phyloP scores from a whole-genome alignment of 192 early-diverging fungal species.

The Coemansia sp. region DNA sequence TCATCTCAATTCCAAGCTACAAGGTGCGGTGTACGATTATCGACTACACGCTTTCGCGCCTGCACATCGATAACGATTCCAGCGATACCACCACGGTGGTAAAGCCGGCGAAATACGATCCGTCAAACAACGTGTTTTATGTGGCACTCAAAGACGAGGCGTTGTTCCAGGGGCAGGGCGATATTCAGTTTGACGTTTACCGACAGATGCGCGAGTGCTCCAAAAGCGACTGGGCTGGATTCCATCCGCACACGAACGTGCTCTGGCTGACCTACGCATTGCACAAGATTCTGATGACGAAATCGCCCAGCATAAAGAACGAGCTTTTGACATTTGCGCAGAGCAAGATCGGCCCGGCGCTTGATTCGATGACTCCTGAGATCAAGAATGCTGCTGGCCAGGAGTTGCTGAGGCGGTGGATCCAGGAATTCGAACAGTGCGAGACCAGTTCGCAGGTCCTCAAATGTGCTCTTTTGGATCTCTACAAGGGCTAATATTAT shows the following conservation, averaged over 20 bases:
- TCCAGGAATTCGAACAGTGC: slow-evolving; percentile 54
- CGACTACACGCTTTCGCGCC: slow-evolving; percentile 72
- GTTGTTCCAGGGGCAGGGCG: slow-evolving; percentile 61
- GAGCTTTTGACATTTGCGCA: slow-evolving; percentile 49
- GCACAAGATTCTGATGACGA: slow-evolving; percentile 54
- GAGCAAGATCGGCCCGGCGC: slow-evolving; percentile 42
- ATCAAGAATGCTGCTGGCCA: slow-evolving; percentile 43
- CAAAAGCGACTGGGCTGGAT: slow-evolving; percentile 41
- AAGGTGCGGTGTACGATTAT: slow-evolving; percentile 69
- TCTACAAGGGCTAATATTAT: slow-evolving; percentile 39
- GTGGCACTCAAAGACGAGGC: slow-evolving; percentile 60
- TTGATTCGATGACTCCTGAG: slow-evolving; percentile 23
- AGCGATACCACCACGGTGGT: slow-evolving; percentile 9
- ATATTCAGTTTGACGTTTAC: slow-evolving; percentile 77
- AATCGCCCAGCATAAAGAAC: slow-evolving; percentile 36
- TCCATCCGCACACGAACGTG: slow-evolving; percentile 53
- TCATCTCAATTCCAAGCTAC: slow-evolving; percentile 61
- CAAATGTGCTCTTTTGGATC: slow-evolving; percentile 50
- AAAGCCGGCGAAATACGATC: slow-evolving; percentile 39
- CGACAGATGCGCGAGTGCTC: slow-evolving; percentile 63
- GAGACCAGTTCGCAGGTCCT: slow-evolving; percentile 50
- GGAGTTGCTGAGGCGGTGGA: slow-evolving; percentile 53
- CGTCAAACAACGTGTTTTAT: slow-evolving; percentile 56
- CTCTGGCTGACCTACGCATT: slow-evolving; percentile 53
- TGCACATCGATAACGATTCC: slow-evolving; percentile 57